Conservation (phyloP, 2,329 filamentous ascomycete genomes). For the Tolypocladium capitatum region DNA sequence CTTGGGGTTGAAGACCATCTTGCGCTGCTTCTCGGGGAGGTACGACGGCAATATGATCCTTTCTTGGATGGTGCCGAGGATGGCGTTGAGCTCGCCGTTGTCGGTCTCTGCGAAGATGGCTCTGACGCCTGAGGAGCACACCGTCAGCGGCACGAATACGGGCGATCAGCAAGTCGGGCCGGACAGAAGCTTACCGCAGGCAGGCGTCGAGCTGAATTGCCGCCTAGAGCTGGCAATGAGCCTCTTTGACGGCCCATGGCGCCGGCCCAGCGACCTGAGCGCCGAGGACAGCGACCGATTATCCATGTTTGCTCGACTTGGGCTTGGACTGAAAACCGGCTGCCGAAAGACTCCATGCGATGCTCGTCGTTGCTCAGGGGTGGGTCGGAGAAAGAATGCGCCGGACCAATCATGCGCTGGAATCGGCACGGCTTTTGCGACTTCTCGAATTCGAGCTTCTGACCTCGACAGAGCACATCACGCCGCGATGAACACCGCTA, state of each 20-base stretch:
- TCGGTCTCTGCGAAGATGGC: conserved; percentile 37
- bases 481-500: conserved; percentile 45
- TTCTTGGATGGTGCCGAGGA: conserved; percentile 39
- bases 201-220: conserved; percentile 18
- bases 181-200: conserved; percentile 14
- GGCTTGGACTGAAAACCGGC: not conserved
- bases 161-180: not conserved
- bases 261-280: conserved; percentile 11
- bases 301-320: conserved; percentile 6
- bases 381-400: conserved; percentile 16
- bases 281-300: conserved; percentile 12
- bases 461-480: conserved; percentile 3
- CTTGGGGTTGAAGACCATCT: conserved; percentile 35
- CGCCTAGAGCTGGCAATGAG: conserved; percentile 2
- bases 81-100: conserved; percentile 36
- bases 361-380: conserved; percentile 2
- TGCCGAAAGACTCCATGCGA: conserved; percentile 7
- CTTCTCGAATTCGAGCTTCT: not conserved
- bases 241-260: not conserved
- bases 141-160: conserved; percentile 2
- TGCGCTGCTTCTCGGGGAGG: conserved; percentile 38
- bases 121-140: conserved; percentile 14
- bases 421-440: conserved; percentile 7
- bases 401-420: conserved; percentile 23
- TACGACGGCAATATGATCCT: conserved; percentile 50